Base-by-base conservation (phyloP, 805 yeast species). In the Scheffersomyces lignosus region DNA sequence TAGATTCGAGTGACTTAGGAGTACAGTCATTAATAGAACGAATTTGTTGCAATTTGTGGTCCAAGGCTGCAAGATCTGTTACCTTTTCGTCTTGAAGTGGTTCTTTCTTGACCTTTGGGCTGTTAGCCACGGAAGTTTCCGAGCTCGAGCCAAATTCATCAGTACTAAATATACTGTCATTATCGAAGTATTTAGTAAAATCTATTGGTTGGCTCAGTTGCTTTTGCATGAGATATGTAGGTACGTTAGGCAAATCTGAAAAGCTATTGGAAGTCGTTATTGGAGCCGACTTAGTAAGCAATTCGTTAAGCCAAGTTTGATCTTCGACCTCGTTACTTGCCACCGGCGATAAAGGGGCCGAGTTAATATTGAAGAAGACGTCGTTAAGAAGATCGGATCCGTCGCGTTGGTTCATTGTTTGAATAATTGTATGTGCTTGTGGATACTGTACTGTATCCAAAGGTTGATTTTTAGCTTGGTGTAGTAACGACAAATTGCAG, bases 1-100 rank as follows among this genome's bases (percentile, higher is more conserved):
- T 47, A 7, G 53, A 38, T 37, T 59, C 63, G 29, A 59, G 44
- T 3, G 52, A 49, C 27, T 49, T 47, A 8, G 62, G 53, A 3
- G 56, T 49, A 18, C 49, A 34, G 34, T 49, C 42, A 18, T 52
- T 41, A n/a, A 43, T 26, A 25, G 47, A 42, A 15, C 47, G 46
- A 33, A 51, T 40, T 33, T 27, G 25, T 27, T 43, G 47, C 20
- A 51, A 44, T 34, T 48, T 49, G 29, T 29, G 17, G 43, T 45
- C 47, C 31, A 56, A 49, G 15, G 33, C 37, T 18, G 43, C 23
- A 20, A 45, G 18, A 20, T 36, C 32, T 16, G 43, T 36, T 4
- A 34, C 15, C 17, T 20, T 27, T 7, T 15, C 25, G 26, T 38
- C 31, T 31, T 22, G 17, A 7, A 23, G 17, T 4, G 34, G 33